Evolutionary conservation across 148 eudicot species (phyloP), one percentile per base, ranked within the genome.

Genomic region (Pouteria glomerata): DNA sequence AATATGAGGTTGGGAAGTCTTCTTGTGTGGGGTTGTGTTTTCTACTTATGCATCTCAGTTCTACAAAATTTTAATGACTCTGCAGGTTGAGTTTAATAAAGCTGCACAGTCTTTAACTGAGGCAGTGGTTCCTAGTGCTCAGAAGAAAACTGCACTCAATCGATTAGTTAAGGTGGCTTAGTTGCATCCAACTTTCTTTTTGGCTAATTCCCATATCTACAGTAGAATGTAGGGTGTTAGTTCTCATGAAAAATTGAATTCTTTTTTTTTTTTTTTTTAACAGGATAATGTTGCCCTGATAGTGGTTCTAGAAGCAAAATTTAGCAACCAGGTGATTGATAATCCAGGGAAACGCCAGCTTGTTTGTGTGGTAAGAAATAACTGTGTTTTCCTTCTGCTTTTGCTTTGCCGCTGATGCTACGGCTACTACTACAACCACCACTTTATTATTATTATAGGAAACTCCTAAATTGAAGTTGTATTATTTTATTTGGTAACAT

Each of bases 21-120:
- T 31, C 33, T 21, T 56, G 4, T 39, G 33, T 37, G 24, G 16
- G 53, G 14, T 31, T 45, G 6, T 27, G 16, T 52, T n/a, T 57
- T 57, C 23, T 44, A 41, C n/a, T n/a, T n/a, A n/a, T n/a, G n/a
- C n/a, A n/a, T n/a, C n/a, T n/a, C n/a, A n/a, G n/a, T n/a, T n/a
- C n/a, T n/a, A n/a, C n/a, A n/a, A n/a, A n/a, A n/a, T n/a, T n/a
- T n/a, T n/a, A 37, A 61, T 60, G 58, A 35, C 47, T 70, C 21
- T 77, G 39, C 66, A 95, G 99, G 99, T 96, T 72, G 99, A 96
- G 74, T 96, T 96, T 70, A 96, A 96, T 69, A 96, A 92, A 84
- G 99, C 99, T 73, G 99, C 99, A 60, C 99, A 96, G 73, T 96
- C 99, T 61, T 85, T 92, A 66, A 96, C 99, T 13, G 97, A 96